Conservation (phyloP, 2,329 filamentous ascomycete species). For the Aureobasidium uvarum region DNA sequence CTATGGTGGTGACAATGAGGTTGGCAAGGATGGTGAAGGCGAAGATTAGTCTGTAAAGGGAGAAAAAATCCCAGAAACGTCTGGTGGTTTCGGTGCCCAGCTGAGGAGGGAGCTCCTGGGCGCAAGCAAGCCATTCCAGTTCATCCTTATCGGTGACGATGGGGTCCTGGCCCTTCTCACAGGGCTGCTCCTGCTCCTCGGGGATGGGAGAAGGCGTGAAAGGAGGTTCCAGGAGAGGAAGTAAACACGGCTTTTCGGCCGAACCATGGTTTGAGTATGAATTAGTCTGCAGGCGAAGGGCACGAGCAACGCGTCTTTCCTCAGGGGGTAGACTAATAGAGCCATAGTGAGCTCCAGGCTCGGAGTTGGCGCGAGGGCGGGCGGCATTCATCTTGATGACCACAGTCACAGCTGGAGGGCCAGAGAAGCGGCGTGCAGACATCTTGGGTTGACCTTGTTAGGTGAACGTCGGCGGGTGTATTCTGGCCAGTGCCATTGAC, state of each 20-base stretch:
- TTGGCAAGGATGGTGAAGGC: conserved; percentile 34
- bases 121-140: conserved; percentile 31
- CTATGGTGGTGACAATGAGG: conserved; percentile 28
- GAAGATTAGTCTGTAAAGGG: conserved; percentile 38
- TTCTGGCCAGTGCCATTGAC: not conserved
- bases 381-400: not conserved
- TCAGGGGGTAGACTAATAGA: not conserved
- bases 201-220: not conserved
- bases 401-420: not conserved
- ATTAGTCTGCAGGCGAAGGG: conserved; percentile 2
- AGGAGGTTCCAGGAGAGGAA: not conserved
- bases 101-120: conserved; percentile 30
- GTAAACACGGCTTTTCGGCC: not conserved
- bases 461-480: not conserved
- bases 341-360: not conserved
- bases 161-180: conserved; percentile 20
- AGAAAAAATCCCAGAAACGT: conserved; percentile 34
- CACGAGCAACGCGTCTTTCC: not conserved
- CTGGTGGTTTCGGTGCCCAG: conserved; percentile 3
- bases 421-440: conserved; percentile 15
- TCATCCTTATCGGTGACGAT: conserved; percentile 32
- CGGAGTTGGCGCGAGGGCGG: conserved; percentile 20
- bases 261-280: not conserved
- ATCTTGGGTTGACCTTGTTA: conserved; percentile 9
- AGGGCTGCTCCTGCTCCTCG: conserved; percentile 5